Conservation (phyloP, 768 basidiomycete species). For the Calocera viscosa region DNA sequence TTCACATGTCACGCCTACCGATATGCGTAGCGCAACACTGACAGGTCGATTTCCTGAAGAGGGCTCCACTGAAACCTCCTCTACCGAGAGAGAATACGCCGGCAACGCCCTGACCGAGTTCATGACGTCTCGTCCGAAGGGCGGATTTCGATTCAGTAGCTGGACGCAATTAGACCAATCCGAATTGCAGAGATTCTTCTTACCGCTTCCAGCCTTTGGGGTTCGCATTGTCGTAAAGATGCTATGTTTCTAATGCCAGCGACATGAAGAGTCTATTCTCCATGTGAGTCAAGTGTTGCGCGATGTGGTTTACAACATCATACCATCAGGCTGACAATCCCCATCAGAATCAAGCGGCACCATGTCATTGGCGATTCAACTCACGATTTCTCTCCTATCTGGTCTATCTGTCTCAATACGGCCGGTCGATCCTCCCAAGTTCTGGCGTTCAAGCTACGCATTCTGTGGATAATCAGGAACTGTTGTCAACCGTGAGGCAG, state of each 20-base stretch:
- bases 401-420: constrained; percentile 74
- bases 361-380: constrained; percentile 21
- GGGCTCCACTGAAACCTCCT: constrained; percentile 33
- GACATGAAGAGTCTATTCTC: constrained; percentile 33
- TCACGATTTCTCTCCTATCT: constrained; percentile 88
- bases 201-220: constrained; percentile 54
- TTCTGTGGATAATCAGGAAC: constrained; percentile 25
- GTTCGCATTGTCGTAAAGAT: constrained; percentile 42
- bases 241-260: constrained; percentile 54
- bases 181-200: neutral
- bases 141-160: constrained; percentile 61
- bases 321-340: constrained; percentile 20
- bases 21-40: constrained; percentile 42
- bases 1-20: constrained; percentile 41
- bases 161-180: constrained; percentile 21
- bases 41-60: constrained; percentile 44
- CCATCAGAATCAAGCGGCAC: neutral
- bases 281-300: neutral
- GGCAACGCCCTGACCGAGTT: constrained; percentile 52
- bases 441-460: constrained; percentile 66
- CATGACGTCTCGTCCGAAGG: constrained; percentile 62
- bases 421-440: constrained; percentile 85
- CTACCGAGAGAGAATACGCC: constrained; percentile 43
- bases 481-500: neutral
- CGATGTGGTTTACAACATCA: neutral